Evolutionary conservation across 202 grass and related monocot species (phyloP).

Genomic region (Eragrostis tef): DNA sequence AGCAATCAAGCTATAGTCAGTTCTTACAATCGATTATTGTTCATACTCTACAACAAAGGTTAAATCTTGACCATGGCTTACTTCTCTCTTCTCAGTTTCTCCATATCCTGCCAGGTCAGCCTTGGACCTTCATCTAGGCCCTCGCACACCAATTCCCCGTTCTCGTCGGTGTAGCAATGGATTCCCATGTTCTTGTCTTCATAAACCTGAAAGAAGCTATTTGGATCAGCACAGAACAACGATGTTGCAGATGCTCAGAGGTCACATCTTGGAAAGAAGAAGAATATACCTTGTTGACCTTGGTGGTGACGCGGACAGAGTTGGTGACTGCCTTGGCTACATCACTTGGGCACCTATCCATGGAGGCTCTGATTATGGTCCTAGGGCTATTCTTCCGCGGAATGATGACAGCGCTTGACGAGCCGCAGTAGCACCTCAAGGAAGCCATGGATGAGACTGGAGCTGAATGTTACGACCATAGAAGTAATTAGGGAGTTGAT

Average conservation of each 20-base stretch:
- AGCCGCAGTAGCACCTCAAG: constrained; percentile 44
- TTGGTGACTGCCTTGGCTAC: constrained; percentile 32
- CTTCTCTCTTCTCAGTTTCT: constrained; percentile 45
- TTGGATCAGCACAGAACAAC: background rate
- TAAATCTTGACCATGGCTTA: constrained; percentile 34
- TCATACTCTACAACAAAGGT: background rate
- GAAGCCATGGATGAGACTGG: constrained; percentile 36
- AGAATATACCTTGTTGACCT: constrained; percentile 48
- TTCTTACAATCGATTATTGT: background rate
- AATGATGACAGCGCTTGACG: constrained; percentile 15
- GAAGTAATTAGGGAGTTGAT: constrained; percentile 39
- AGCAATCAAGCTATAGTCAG: background rate
- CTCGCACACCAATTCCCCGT: constrained; percentile 55
- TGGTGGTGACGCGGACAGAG: constrained; percentile 33
- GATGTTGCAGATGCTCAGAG: constrained; percentile 6
- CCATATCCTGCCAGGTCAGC: constrained; percentile 52
- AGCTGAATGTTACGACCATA: constrained; percentile 12
- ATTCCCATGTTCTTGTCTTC: constrained; percentile 60
- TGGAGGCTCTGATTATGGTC: constrained; percentile 34
- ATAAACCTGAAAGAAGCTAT: constrained; percentile 45
- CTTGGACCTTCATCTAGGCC: constrained; percentile 63
- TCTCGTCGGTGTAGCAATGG: constrained; percentile 54
- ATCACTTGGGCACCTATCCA: constrained; percentile 33
- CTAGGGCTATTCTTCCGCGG: constrained; percentile 26
- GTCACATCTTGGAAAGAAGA: constrained; percentile 15